These are phyloP conservation scores for Hyaloscypha finlandica DNA, from an alignment of 495 filamentous ascomycete genomes.

Conservation along the genomic window DNA sequence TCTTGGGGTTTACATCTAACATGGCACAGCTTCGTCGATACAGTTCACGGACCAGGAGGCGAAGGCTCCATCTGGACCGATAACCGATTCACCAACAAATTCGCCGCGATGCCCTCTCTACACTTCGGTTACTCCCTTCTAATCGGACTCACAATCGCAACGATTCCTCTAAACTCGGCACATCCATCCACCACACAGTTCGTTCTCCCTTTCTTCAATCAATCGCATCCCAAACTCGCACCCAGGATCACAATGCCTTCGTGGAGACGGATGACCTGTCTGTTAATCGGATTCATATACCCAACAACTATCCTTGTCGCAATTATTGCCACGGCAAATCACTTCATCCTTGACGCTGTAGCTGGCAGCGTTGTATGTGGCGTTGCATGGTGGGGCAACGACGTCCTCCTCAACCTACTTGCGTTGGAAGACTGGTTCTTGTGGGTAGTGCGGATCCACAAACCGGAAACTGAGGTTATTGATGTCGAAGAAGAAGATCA, in stretches of 20 bases:
- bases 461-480: constrained; percentile 42
- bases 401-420: constrained; percentile 58
- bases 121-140: constrained; percentile 81
- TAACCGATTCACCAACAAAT: constrained; percentile 62
- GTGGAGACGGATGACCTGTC: constrained; percentile 47
- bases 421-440: constrained; percentile 67
- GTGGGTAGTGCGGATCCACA: constrained; percentile 62
- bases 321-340: constrained; percentile 74
- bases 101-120: constrained; percentile 77
- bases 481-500: constrained; percentile 11
- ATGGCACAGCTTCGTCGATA: constrained; percentile 66
- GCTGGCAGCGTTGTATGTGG: constrained; percentile 62
- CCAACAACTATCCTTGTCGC: constrained; percentile 64
- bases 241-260: constrained; percentile 26
- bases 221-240: constrained; percentile 11
- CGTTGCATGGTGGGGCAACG: constrained; percentile 60
- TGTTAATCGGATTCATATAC: constrained; percentile 60
- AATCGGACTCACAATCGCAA: constrained; percentile 67
- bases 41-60: constrained; percentile 67
- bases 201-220: constrained; percentile 25
- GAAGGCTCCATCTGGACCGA: constrained; percentile 70
- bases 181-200: constrained; percentile 15
- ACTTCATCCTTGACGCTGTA: constrained; percentile 71
- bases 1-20: not conserved
- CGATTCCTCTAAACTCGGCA: constrained; percentile 31